These are phyloP conservation scores for Suillus decipiens DNA, from an alignment of 768 basidiomycete species.

Conservation along the genomic window DNA sequence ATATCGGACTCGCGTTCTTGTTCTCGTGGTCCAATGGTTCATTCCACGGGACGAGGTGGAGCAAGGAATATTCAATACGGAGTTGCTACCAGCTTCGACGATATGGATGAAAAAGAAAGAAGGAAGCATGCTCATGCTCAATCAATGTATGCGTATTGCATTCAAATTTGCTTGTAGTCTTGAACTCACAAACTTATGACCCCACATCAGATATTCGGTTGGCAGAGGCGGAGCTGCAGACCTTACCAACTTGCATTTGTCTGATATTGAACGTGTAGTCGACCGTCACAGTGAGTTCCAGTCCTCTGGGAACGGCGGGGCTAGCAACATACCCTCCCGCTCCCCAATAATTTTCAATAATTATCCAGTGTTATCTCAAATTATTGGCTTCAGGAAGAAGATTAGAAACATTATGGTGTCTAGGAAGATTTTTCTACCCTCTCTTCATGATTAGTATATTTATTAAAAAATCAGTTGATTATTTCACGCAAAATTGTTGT, in stretches of 20 bases:
- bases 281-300: constrained; percentile 33
- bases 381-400: no score
- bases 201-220: constrained; percentile 53
- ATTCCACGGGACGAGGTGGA: constrained; percentile 65
- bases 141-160: constrained; percentile 41
- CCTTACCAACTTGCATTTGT: constrained; percentile 40
- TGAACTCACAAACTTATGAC: constrained; percentile 10
- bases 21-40: constrained; percentile 41
- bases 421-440: no score
- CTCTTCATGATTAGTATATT: no score
- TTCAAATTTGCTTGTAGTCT: background rate
- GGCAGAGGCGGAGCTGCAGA: constrained; percentile 74
- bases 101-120: constrained; percentile 36
- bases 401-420: no score
- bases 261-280: constrained; percentile 37
- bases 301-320: constrained; percentile 59
- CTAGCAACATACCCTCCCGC: constrained; percentile 54
- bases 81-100: constrained; percentile 20
- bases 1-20: constrained; percentile 54
- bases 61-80: constrained; percentile 54
- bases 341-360: constrained; percentile 19
- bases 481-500: no score
- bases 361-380: no score
- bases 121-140: constrained; percentile 32
- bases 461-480: no score